phyloP scores from a whole-genome alignment of 106 monocot species.

The Platanthera guangdongensis region DNA sequence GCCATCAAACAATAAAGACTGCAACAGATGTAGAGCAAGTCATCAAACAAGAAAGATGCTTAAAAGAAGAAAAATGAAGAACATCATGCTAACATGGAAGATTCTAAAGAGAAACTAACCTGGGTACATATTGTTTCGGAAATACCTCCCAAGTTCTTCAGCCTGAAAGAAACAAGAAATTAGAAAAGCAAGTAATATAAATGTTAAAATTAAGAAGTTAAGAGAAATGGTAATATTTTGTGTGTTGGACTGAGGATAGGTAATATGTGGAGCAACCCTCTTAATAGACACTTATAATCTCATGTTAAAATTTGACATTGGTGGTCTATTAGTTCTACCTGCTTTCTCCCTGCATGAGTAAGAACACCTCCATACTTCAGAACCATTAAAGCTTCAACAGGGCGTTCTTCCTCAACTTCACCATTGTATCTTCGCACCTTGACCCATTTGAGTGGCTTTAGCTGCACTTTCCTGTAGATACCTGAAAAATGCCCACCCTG shows the following conservation, averaged over 20 bases:
- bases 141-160: slow-evolving; percentile 94
- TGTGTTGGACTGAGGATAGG: neutral
- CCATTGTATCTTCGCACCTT: slow-evolving; percentile 66
- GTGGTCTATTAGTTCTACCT: slow-evolving; percentile 33
- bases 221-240: neutral
- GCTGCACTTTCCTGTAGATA: slow-evolving; percentile 95
- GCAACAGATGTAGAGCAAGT: neutral
- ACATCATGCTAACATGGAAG: neutral
- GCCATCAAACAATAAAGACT: neutral
- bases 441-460: slow-evolving; percentile 87
- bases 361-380: slow-evolving; percentile 99
- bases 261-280: neutral
- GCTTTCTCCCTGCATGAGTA: slow-evolving; percentile 99
- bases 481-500: slow-evolving; percentile 98
- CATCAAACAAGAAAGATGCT: neutral
- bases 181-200: neutral
- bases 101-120: slow-evolving; percentile 25
- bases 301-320: neutral
- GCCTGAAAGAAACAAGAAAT: slow-evolving; percentile 31
- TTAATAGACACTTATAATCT: too few relatives aligned
- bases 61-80: too few relatives aligned
- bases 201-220: neutral
- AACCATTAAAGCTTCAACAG: slow-evolving; percentile 95
- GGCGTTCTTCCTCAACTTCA: slow-evolving; percentile 79
- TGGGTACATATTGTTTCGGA: slow-evolving; percentile 98